Conservation (phyloP, 768 basidiomycete genomes). For the Pisolithus marmoratus region DNA sequence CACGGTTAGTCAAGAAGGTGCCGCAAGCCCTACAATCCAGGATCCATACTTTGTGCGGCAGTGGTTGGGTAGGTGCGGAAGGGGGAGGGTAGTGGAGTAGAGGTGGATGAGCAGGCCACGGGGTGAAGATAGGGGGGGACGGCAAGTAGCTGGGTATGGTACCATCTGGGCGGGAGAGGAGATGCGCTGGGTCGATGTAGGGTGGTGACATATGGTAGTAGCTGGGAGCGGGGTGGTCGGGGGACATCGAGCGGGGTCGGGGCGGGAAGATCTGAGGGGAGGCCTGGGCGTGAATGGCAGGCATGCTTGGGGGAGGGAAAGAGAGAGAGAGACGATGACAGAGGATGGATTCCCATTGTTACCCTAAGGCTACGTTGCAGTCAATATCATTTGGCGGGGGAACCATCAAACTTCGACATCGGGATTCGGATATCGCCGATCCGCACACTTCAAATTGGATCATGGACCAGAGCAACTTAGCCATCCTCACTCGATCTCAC, state of each 20-base stretch:
- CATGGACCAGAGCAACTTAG: constrained; percentile 40
- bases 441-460: too few species aligned
- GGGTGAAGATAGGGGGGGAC: constrained; percentile 11
- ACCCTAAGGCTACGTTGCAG: too few species aligned
- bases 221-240: too few species aligned
- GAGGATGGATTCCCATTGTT: too few species aligned
- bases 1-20: constrained; percentile 75
- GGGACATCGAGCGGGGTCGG: too few species aligned
- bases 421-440: constrained; percentile 2
- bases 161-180: constrained; percentile 8
- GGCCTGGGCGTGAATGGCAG: too few species aligned
- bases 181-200: constrained; percentile 13
- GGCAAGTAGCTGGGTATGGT: constrained; percentile 20
- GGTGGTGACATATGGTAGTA: constrained; percentile 4
- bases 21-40: constrained; percentile 71
- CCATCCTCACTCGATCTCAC: constrained; percentile 59
- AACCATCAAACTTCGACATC: neutral
- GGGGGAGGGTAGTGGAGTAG: constrained; percentile 37
- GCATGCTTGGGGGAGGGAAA: too few species aligned
- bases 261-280: too few species aligned
- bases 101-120: constrained; percentile 31
- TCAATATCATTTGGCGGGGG: too few species aligned
- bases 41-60: constrained; percentile 74
- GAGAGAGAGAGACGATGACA: too few species aligned
- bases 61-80: constrained; percentile 32